These are phyloP conservation scores for Camelina laxa DNA, from an alignment of 345 rosid species.

Conservation along the genomic window DNA sequence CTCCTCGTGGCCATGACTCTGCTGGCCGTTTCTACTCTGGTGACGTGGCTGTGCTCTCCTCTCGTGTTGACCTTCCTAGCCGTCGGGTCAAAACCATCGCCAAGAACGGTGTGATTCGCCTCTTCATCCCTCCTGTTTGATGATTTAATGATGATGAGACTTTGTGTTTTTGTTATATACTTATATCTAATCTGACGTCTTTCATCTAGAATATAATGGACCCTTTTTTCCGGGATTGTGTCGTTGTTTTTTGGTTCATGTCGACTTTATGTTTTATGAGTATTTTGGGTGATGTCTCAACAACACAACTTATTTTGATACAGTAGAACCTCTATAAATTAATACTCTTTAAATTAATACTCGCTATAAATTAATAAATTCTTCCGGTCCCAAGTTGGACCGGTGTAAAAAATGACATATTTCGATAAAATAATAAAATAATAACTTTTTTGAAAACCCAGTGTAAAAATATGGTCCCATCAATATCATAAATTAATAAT, in stretches of 20 bases:
- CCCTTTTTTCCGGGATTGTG: background rate
- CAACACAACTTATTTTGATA: no score
- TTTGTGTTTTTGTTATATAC: background rate
- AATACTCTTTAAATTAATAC: no score
- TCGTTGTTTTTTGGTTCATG: background rate
- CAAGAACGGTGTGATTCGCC: constrained; percentile 32
- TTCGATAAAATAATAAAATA: no score
- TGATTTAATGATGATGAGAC: background rate
- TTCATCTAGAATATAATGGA: background rate
- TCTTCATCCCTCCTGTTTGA: constrained; percentile 32
- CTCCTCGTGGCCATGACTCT: background rate
- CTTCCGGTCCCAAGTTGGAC: no score
- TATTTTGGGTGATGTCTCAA: background rate
- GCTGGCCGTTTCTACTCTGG: constrained; percentile 1
- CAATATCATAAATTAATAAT: no score
- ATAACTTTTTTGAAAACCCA: no score
- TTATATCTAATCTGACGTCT: background rate
- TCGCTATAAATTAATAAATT: no score
- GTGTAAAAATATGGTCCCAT: no score
- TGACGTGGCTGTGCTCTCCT: constrained; percentile 29
- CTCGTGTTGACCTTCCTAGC: background rate
- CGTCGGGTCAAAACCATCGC: constrained; percentile 23
- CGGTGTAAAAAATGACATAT: no score
- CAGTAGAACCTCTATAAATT: no score
- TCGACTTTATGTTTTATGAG: background rate